Conservation (phyloP, 148 eudicot species). For the Silene conica region DNA sequence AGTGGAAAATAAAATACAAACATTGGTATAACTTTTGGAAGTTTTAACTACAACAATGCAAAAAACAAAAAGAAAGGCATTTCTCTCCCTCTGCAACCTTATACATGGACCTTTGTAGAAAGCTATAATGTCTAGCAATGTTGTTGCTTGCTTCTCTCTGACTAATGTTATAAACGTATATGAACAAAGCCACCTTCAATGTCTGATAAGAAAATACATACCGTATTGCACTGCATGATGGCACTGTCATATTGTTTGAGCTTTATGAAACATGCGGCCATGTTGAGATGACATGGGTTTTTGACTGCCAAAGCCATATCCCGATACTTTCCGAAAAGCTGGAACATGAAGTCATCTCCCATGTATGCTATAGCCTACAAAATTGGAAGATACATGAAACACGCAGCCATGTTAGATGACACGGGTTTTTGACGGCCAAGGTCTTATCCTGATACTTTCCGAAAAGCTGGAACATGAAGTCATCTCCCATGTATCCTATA, state of each 20-base stretch:
- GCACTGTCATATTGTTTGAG: slow-evolving; percentile 87
- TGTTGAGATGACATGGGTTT: slow-evolving; percentile 95
- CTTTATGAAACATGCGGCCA: slow-evolving; percentile 88
- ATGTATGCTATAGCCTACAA: slow-evolving; percentile 91
- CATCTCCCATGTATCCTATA: slow-evolving; percentile 98
- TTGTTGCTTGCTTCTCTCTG: background rate
- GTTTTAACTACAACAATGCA: too few relatives aligned
- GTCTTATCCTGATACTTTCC: slow-evolving; percentile 97
- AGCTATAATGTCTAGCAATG: too few relatives aligned
- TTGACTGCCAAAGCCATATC: slow-evolving; percentile 99
- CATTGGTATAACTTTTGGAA: too few relatives aligned
- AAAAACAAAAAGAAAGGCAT: too few relatives aligned
- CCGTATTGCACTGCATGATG: slow-evolving; percentile 79
- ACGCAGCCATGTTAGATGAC: slow-evolving; percentile 98
- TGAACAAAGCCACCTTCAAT: background rate
- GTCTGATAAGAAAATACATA: slow-evolving; percentile 32
- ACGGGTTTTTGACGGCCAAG: slow-evolving; percentile 91
- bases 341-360: slow-evolving; percentile 99
- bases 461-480: slow-evolving; percentile 95
- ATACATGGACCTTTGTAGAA: too few relatives aligned
- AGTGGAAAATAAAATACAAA: too few relatives aligned
- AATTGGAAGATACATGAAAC: slow-evolving; percentile 35
- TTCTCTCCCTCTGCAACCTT: too few relatives aligned
- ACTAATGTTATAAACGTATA: background rate
- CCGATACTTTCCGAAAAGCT: slow-evolving; percentile 84